Conservation (phyloP, 2,329 filamentous ascomycete species). For the Trichoderma atrobrunneum region DNA sequence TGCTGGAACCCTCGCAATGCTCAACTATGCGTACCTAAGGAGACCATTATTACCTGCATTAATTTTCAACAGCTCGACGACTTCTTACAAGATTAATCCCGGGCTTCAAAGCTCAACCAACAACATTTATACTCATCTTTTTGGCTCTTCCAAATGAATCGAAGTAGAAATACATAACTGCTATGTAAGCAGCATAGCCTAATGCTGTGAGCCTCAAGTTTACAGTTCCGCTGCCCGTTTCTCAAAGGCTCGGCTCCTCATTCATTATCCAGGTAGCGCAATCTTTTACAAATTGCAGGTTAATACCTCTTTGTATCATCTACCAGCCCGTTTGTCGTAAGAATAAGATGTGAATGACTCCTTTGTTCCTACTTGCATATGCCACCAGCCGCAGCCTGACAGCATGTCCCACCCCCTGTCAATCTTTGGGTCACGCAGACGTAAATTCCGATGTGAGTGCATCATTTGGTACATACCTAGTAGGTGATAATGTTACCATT, state of each 20-base stretch:
- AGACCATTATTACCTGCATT: not conserved
- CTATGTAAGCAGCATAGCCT: not conserved
- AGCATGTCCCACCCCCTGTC: not conserved
- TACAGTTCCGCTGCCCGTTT: not conserved
- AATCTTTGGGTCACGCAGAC: not conserved
- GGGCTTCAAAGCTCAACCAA: not conserved
- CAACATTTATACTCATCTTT: not conserved
- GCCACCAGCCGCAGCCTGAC: not conserved
- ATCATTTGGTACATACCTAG: not conserved
- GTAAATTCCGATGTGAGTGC: not conserved
- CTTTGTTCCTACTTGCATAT: not conserved
- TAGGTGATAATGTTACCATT: not conserved
- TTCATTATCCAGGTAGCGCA: not conserved
- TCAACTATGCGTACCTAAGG: not conserved
- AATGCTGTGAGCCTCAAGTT: not conserved
- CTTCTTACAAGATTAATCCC: not conserved
- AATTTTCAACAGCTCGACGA: not conserved
- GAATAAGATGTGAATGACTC: not conserved
- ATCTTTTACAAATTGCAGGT: not conserved
- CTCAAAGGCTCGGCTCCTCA: not conserved
- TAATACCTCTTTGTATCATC: not conserved
- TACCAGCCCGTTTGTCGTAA: not conserved
- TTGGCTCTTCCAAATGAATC: not conserved
- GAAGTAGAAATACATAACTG: not conserved
- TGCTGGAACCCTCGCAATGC: not conserved